These are phyloP conservation scores for Lanmaoa rubissima DNA, from an alignment of 768 basidiomycete species.

Conservation along the genomic window DNA sequence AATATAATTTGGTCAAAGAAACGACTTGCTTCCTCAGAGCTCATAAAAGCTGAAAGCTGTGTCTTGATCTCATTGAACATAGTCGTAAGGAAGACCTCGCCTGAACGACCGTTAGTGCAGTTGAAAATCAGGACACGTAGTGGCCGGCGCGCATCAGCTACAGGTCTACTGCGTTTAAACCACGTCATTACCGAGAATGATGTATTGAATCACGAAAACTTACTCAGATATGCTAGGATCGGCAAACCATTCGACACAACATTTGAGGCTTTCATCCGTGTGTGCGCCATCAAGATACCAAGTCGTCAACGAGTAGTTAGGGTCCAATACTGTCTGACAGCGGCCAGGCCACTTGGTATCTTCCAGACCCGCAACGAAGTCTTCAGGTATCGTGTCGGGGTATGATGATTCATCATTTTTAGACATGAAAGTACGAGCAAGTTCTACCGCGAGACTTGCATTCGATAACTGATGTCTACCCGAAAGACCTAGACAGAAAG, in stretches of 20 bases:
- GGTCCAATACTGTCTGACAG: conserved; percentile 81
- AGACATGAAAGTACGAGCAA: conserved; percentile 65
- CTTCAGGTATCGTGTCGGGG: conserved; percentile 40
- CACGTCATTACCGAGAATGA: conserved; percentile 3
- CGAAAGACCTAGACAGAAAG: conserved; percentile 59
- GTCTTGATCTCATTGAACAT: conserved; percentile 51
- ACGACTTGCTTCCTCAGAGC: conserved; percentile 35
- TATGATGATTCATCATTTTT: conserved; percentile 21
- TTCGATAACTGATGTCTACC: conserved; percentile 87
- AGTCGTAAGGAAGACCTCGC: conserved; percentile 60
- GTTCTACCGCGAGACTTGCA: conserved; percentile 77
- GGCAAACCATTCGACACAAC: conserved; percentile 88
- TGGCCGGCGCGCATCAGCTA: conserved; percentile 25
- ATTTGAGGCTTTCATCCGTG: conserved; percentile 84
- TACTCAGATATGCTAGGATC: conserved; percentile 46
- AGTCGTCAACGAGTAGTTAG: conserved; percentile 45
- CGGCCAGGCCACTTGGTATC: conserved; percentile 89
- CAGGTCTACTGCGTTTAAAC: background rate
- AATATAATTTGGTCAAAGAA: conserved; percentile 90
- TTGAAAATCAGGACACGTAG: conserved; percentile 84
- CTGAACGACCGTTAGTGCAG: conserved; percentile 89
- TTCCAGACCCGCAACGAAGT: conserved; percentile 62
- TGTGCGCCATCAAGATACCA: conserved; percentile 98
- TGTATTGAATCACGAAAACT: conserved; percentile 8
- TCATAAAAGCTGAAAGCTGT: conserved; percentile 43